A percentile compares a stretch with the other conserved stretches of the same genome.
phyloP scores from a whole-genome alignment of 208 protist genomes.

The Trypanosoma caninum region DNA sequence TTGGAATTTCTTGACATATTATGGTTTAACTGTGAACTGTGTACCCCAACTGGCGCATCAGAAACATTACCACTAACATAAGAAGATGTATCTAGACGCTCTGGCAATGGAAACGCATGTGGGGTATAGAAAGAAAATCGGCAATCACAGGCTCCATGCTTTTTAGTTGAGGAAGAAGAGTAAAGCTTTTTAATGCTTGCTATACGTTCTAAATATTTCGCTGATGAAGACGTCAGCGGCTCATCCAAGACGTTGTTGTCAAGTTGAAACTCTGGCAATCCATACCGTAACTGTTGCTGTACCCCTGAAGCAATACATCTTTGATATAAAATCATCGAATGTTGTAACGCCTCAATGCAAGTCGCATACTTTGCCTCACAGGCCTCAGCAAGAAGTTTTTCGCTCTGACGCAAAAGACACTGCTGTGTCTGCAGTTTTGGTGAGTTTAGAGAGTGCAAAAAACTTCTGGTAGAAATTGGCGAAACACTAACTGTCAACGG shows the following conservation, averaged over 20 bases:
- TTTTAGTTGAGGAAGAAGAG: neutral
- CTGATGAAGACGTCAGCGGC: neutral
- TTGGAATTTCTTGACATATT: too few relatives aligned
- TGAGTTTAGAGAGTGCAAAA: slow-evolving; percentile 13
- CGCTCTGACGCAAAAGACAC: neutral
- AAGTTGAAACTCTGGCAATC: neutral
- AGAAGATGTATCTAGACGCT: too few relatives aligned
- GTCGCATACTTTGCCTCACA: slow-evolving; percentile 13
- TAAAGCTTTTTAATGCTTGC: slow-evolving; percentile 7
- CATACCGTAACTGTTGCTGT: neutral
- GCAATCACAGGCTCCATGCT: neutral
- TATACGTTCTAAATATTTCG: slow-evolving; percentile 7
- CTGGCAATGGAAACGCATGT: neutral
- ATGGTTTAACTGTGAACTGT: too few relatives aligned
- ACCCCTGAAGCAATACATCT: slow-evolving; percentile 3
- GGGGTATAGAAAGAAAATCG: neutral
- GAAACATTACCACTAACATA: too few relatives aligned
- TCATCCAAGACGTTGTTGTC: neutral
- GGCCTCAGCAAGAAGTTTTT: slow-evolving; percentile 6
- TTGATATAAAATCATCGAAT: slow-evolving; percentile 11
- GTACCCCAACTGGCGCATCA: too few relatives aligned
- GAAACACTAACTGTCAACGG: slow-evolving; percentile 1
- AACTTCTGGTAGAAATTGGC: slow-evolving; percentile 12
- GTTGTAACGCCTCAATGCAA: slow-evolving; percentile 5
- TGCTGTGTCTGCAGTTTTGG: neutral